phyloP scores from a whole-genome alignment of 331 rosid genomes.

The Acacia pycnantha region DNA sequence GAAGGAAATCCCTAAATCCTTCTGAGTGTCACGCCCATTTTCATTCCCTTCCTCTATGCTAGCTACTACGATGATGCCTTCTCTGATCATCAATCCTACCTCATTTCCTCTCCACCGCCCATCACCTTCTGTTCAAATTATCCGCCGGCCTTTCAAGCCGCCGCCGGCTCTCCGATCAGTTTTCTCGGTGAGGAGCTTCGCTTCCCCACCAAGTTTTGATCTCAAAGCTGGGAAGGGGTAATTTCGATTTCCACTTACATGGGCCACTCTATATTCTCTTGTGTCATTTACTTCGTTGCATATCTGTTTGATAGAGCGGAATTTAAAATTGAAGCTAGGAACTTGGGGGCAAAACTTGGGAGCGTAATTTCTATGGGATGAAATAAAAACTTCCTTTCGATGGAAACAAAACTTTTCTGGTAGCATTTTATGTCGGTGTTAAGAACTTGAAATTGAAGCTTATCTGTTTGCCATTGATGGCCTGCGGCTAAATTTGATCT shows the following conservation, averaged over 20 bases:
- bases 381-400: not conserved
- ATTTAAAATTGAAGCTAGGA: not conserved
- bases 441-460: constrained; percentile 7
- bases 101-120: constrained; percentile 24
- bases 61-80: constrained; percentile 1
- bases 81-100: constrained; percentile 20
- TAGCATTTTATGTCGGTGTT: not conserved
- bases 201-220: constrained; percentile 33
- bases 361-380: not conserved
- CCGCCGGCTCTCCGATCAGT: constrained; percentile 36
- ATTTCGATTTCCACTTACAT: not conserved
- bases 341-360: not conserved
- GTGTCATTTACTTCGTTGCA: not conserved
- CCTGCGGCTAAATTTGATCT: not conserved
- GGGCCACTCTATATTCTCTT: not conserved
- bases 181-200: constrained; percentile 28
- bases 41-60: constrained; percentile 28
- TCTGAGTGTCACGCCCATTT: constrained; percentile 31
- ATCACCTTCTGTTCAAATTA: constrained; percentile 27
- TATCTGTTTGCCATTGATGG: not conserved
- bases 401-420: not conserved
- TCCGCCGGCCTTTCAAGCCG: constrained; percentile 23
- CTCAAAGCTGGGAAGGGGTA: constrained; percentile 59
- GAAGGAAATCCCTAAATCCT: not conserved
- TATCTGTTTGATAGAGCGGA: not conserved